A percentile compares a stretch with the other conserved stretches of the same genome.
phyloP scores from a whole-genome alignment of 352 stramenopile species.

The Phytopythium montanum region DNA sequence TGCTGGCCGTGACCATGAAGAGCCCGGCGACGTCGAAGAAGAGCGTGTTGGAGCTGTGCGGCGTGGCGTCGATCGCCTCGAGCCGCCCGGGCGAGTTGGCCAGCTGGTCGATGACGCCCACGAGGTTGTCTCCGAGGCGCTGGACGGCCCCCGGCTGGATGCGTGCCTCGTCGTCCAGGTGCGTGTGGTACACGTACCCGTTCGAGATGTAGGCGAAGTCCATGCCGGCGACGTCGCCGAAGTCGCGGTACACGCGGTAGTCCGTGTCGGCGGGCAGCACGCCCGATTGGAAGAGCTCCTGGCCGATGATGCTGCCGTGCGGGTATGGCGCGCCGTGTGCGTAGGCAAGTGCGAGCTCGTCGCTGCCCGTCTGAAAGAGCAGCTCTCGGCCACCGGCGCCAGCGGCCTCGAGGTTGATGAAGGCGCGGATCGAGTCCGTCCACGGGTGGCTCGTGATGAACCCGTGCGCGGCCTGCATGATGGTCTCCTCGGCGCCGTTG shows the following conservation, averaged over 20 bases:
- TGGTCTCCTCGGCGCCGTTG: slow-evolving; percentile 77
- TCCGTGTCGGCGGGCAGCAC: slow-evolving; percentile 72
- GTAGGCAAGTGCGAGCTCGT: slow-evolving; percentile 70
- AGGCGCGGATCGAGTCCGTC: slow-evolving; percentile 61
- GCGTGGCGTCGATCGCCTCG: slow-evolving; percentile 52
- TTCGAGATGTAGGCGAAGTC: slow-evolving; percentile 83
- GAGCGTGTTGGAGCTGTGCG: slow-evolving; percentile 58
- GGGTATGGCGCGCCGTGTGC: slow-evolving; percentile 66
- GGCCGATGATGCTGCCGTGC: slow-evolving; percentile 70
- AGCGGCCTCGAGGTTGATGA: slow-evolving; percentile 77
- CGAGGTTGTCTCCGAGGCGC: slow-evolving; percentile 68
- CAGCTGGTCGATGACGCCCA: slow-evolving; percentile 54
- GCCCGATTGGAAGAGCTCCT: slow-evolving; percentile 76
- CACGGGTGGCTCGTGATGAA: slow-evolving; percentile 83
- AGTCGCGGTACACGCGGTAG: slow-evolving; percentile 72
- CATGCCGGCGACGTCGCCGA: slow-evolving; percentile 73
- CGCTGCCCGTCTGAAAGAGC: slow-evolving; percentile 77
- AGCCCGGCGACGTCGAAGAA: slow-evolving; percentile 71
- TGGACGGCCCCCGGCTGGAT: slow-evolving; percentile 68
- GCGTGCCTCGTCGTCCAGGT: slow-evolving; percentile 59
- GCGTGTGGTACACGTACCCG: slow-evolving; percentile 80
- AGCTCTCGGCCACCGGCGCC: slow-evolving; percentile 67
- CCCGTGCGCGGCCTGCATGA: slow-evolving; percentile 72
- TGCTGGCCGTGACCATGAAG: slow-evolving; percentile 61
- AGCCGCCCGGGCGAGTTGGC: slow-evolving; percentile 34